Percentiles rank a stretch among this genome's conserved stretches.
Conservation (phyloP, 257 asterid species). For the Pogostemon cablin region DNA sequence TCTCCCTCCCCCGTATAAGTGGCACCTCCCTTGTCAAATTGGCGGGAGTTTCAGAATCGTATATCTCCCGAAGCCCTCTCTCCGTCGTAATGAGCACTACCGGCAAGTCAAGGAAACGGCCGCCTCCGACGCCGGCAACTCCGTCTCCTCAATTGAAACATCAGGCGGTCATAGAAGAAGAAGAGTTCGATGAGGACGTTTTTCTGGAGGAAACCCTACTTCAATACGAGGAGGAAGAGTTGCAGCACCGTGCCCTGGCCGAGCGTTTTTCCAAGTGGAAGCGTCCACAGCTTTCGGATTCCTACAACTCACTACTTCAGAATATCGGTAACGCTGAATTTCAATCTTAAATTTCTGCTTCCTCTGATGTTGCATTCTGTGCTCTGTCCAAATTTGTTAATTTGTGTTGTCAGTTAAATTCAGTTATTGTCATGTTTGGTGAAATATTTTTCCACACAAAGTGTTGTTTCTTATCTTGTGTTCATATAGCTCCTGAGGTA, state of each 20-base stretch:
- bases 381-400: slow-evolving; percentile 16
- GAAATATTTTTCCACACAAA: background rate
- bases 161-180: slow-evolving; percentile 70
- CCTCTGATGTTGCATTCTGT: slow-evolving; percentile 14
- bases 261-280: slow-evolving; percentile 77
- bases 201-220: slow-evolving; percentile 86
- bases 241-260: slow-evolving; percentile 58
- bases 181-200: slow-evolving; percentile 85
- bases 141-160: slow-evolving; percentile 64
- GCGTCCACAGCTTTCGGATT: slow-evolving; percentile 65
- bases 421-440: slow-evolving; percentile 6
- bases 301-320: slow-evolving; percentile 53
- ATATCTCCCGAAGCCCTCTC: slow-evolving; percentile 37
- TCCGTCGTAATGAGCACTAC: slow-evolving; percentile 52
- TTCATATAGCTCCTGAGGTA: background rate
- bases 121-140: slow-evolving; percentile 48
- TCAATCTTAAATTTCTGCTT: slow-evolving; percentile 13
- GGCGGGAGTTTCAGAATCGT: slow-evolving; percentile 55
- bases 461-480: slow-evolving; percentile 16
- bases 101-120: slow-evolving; percentile 62
- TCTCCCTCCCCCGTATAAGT: background rate
- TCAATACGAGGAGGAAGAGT: slow-evolving; percentile 73
- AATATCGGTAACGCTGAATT: slow-evolving; percentile 56
- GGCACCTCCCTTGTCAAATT: background rate
- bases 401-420: slow-evolving; percentile 1